phyloP scores from a whole-genome alignment of 352 stramenopile species.

The Pythium phragmiticola region DNA sequence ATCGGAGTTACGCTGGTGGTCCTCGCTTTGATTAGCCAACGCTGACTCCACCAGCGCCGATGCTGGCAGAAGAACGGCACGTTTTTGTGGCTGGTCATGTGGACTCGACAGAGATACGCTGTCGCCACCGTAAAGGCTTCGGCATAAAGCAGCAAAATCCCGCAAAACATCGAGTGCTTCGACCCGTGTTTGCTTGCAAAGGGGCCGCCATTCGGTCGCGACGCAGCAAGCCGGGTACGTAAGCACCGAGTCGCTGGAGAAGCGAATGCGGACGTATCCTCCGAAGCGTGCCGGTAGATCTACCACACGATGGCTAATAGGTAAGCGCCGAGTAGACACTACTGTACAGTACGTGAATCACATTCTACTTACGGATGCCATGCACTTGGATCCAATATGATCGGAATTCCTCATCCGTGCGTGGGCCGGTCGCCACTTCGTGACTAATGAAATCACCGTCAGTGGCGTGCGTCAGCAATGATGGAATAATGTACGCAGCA shows the following conservation, averaged over 20 bases:
- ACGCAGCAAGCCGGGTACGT: slow-evolving; percentile 49
- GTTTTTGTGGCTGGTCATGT: slow-evolving; percentile 21
- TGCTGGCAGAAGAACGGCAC: slow-evolving; percentile 25
- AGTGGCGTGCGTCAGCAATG: background rate
- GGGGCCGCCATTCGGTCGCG: slow-evolving; percentile 32
- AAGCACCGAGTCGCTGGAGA: slow-evolving; percentile 31
- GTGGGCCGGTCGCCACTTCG: slow-evolving; percentile 10
- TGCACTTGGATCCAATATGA: slow-evolving; percentile 39
- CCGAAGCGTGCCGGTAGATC: slow-evolving; percentile 37
- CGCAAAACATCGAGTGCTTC: slow-evolving; percentile 33
- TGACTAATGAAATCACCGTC: background rate
- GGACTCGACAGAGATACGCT: slow-evolving; percentile 21
- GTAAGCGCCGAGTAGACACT: background rate
- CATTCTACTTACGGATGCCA: slow-evolving; percentile 32
- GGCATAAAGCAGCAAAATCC: slow-evolving; percentile 28
- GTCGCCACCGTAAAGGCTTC: slow-evolving; percentile 31
- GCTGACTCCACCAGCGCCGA: slow-evolving; percentile 20
- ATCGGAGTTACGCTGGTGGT: background rate
- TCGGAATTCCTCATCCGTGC: slow-evolving; percentile 36
- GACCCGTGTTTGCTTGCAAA: slow-evolving; percentile 36
- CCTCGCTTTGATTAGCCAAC: background rate
- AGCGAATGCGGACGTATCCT: slow-evolving; percentile 38
- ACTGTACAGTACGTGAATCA: background rate
- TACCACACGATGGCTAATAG: background rate
- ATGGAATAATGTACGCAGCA: background rate